These are phyloP conservation scores for Sphaerostilbella broomeana DNA, from an alignment of 2,329 filamentous ascomycete genomes.

Conservation along the genomic window DNA sequence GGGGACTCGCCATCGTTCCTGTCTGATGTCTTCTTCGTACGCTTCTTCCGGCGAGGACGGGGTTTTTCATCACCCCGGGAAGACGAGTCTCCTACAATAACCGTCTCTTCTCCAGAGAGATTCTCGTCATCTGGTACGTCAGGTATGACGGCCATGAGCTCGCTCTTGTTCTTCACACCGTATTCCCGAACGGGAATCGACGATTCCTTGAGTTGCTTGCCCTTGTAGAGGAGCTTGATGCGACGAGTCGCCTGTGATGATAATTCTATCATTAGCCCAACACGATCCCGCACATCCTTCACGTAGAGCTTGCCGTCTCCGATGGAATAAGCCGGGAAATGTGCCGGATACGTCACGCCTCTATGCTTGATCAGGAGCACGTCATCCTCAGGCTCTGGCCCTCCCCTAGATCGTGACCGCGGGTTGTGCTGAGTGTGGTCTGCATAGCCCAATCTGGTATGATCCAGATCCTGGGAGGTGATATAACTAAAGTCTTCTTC, in stretches of 20 bases:
- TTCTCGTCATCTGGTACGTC: slow-evolving; percentile 32
- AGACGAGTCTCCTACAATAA: slow-evolving; percentile 42
- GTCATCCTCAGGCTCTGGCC: slow-evolving; percentile 53
- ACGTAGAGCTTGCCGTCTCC: slow-evolving; percentile 65
- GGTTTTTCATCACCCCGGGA: slow-evolving; percentile 29
- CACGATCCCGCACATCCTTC: slow-evolving; percentile 59
- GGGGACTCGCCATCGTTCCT: slow-evolving; percentile 32
- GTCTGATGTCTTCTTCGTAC: slow-evolving; percentile 39
- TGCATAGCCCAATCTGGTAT: slow-evolving; percentile 30
- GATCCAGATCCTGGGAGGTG: slow-evolving; percentile 64
- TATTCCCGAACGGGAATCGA: slow-evolving; percentile 52
- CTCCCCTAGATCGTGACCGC: slow-evolving; percentile 27
- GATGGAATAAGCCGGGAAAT: slow-evolving; percentile 71
- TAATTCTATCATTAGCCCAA: slow-evolving; percentile 59
- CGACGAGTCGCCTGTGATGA: slow-evolving; percentile 43
- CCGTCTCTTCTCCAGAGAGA: slow-evolving; percentile 38
- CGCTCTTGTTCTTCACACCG: slow-evolving; percentile 54
- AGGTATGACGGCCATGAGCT: slow-evolving; percentile 46
- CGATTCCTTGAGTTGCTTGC: slow-evolving; percentile 61
- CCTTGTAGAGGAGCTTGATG: slow-evolving; percentile 69
- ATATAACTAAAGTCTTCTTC: slow-evolving; percentile 78
- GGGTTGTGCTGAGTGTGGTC: slow-evolving; percentile 35
- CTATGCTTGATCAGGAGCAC: slow-evolving; percentile 64
- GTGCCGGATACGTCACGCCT: slow-evolving; percentile 58
- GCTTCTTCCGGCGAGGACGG: slow-evolving; percentile 32